phyloP scores from a whole-genome alignment of 108 stramenopile genomes.

The Chaetoceros tenuissimus region DNA sequence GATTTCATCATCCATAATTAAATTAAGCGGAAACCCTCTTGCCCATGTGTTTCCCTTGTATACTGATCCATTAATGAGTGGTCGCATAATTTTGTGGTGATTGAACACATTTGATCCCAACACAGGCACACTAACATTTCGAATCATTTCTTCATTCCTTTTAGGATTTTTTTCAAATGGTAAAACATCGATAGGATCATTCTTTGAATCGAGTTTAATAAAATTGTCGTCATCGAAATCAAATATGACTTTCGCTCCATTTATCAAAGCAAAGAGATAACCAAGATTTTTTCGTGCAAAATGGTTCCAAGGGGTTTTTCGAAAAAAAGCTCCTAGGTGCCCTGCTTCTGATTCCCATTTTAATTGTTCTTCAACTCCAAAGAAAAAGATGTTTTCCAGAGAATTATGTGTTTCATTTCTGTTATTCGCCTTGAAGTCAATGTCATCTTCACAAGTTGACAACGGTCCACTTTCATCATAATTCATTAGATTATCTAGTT shows the following conservation, averaged over 20 bases:
- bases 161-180: neutral
- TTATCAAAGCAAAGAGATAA: slow-evolving; percentile 38
- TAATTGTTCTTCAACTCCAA: slow-evolving; percentile 9
- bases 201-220: slow-evolving; percentile 6
- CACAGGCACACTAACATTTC: neutral
- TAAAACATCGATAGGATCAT: slow-evolving; percentile 2
- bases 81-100: slow-evolving; percentile 36
- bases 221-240: slow-evolving; percentile 63
- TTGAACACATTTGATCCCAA: slow-evolving; percentile 18
- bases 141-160: neutral
- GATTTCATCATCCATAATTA: slow-evolving; percentile 4
- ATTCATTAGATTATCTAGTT: neutral
- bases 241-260: slow-evolving; percentile 40
- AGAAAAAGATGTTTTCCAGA: slow-evolving; percentile 1
- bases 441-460: neutral
- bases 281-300: slow-evolving; percentile 60
- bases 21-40: slow-evolving; percentile 42
- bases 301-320: slow-evolving; percentile 28
- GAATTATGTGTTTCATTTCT: neutral
- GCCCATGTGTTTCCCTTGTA: too few species aligned
- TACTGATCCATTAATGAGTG: slow-evolving; percentile 4
- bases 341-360: slow-evolving; percentile 11
- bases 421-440: neutral
- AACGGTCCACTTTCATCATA: neutral
- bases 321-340: slow-evolving; percentile 16